Percentiles rank a stretch among this genome's conserved stretches.
phyloP scores from a whole-genome alignment of 257 asterid species.

The Paulownia fortunei region DNA sequence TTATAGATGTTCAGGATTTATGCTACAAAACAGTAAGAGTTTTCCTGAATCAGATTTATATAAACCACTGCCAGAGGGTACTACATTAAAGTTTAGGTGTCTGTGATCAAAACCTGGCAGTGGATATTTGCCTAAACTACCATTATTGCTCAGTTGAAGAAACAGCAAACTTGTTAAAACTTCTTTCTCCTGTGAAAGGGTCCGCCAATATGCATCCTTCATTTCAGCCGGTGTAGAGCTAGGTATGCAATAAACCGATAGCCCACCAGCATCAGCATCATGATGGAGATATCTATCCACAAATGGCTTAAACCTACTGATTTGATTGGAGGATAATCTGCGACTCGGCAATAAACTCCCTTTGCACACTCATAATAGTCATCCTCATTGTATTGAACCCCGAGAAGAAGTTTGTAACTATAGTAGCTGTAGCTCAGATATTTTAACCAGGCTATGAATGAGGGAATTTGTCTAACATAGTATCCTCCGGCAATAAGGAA shows the following conservation, averaged over 20 bases:
- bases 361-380: slow-evolving; percentile 79
- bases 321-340: slow-evolving; percentile 74
- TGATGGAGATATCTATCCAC: slow-evolving; percentile 69
- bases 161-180: slow-evolving; percentile 41
- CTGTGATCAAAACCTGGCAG: slow-evolving; percentile 58
- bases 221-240: slow-evolving; percentile 74
- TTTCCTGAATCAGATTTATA: slow-evolving; percentile 34
- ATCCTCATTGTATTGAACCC: slow-evolving; percentile 69
- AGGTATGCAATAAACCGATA: slow-evolving; percentile 83
- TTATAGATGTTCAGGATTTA: slow-evolving; percentile 17
- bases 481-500: slow-evolving; percentile 98
- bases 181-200: slow-evolving; percentile 6
- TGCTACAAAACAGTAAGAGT: slow-evolving; percentile 25
- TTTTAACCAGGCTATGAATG: slow-evolving; percentile 82
- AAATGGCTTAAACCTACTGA: slow-evolving; percentile 72
- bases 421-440: slow-evolving; percentile 93
- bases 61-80: slow-evolving; percentile 50
- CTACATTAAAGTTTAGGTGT: slow-evolving; percentile 35
- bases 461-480: slow-evolving; percentile 88
- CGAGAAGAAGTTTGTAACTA: slow-evolving; percentile 83
- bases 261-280: slow-evolving; percentile 83
- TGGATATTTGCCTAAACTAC: slow-evolving; percentile 43
- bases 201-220: slow-evolving; percentile 29
- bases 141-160: slow-evolving; percentile 52
- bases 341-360: slow-evolving; percentile 74